phyloP scores from a whole-genome alignment of 2,329 filamentous ascomycete genomes.

The Pseudocercospora fuligena region DNA sequence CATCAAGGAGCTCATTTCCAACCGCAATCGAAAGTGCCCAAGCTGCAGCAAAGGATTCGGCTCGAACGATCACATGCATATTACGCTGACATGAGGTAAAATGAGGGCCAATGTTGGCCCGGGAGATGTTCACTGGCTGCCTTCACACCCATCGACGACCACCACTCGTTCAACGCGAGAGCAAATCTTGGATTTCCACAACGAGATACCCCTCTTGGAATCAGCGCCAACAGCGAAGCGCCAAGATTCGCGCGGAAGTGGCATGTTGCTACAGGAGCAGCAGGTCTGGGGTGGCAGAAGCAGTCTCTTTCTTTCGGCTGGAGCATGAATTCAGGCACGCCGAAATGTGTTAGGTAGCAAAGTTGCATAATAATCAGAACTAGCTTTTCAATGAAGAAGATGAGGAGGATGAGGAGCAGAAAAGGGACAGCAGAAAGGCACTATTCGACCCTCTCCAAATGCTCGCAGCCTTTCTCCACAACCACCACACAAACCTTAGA shows the following conservation, averaged over 20 bases:
- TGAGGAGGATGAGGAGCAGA: neutral
- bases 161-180: neutral
- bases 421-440: too few species aligned
- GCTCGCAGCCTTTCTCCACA: too few species aligned
- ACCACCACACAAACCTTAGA: too few species aligned
- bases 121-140: neutral
- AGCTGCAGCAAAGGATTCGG: slow-evolving; percentile 93
- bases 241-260: neutral
- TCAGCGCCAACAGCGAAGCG: neutral
- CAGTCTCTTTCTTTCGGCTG: slow-evolving; percentile 8
- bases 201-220: neutral
- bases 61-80: slow-evolving; percentile 80
- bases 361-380: slow-evolving; percentile 1
- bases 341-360: slow-evolving; percentile 9
- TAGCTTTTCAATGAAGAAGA: neutral
- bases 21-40: slow-evolving; percentile 92
- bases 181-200: neutral
- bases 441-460: too few species aligned
- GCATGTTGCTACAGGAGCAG: neutral
- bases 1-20: slow-evolving; percentile 84
- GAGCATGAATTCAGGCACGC: neutral
- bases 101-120: slow-evolving; percentile 1
- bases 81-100: slow-evolving; percentile 40
- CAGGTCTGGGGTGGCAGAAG: slow-evolving; percentile 6
- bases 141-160: neutral